Base-by-base conservation (phyloP, 768 basidiomycete species). In the Porphyrellus cyaneotinctus region DNA sequence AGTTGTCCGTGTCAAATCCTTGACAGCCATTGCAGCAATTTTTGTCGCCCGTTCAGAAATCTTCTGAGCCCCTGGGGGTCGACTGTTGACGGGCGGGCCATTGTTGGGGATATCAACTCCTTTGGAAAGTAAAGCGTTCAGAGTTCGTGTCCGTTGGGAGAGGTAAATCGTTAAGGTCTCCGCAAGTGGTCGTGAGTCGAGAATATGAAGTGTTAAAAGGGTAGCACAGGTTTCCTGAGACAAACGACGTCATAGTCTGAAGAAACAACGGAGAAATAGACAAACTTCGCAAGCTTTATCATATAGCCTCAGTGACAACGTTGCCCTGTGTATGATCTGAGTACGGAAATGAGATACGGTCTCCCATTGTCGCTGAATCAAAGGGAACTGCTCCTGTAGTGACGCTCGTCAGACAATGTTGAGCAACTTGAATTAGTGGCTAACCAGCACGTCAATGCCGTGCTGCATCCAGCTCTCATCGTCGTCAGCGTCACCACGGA, bases 281-380 rank as follows among this genome's bases (percentile, higher is more conserved):
- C 74, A 47, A 66, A 86, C 85, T 64, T 81, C 77, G 13, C 75
- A 65, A 8, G 84, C 72, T n/a, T 75, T 67, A 9, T 72, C 70
- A 33, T 73, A 67, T 57, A 87, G 81, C 43, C 91, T 82, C 17
- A 97, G 74, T n/a, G 83, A 87, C 42, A 89, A 67, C 0, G 85
- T 91, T n/a, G 94, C 89, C 62, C 84, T 86, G 59, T 94, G 88
- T 20, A 88, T 81, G 56, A 97, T 95, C 63, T 95, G 93, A 1
- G 85, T 75, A 39, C 92, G 85, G 64, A 95, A 92, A 58, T 88
- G 90, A 6, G 84, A 82, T 9, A 97, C 82, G 1, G 82, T 78
- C 52, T 95, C 95, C 95, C 94, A 97, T 70, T 97, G 95, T 32
- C 91, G 85, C 58, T 92, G 88, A 4, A 92, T 82, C 6, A 97